Percentiles rank a stretch among this genome's conserved stretches.
phyloP scores from a whole-genome alignment of 1,139 yeast genomes.

The Candida smagusa region DNA sequence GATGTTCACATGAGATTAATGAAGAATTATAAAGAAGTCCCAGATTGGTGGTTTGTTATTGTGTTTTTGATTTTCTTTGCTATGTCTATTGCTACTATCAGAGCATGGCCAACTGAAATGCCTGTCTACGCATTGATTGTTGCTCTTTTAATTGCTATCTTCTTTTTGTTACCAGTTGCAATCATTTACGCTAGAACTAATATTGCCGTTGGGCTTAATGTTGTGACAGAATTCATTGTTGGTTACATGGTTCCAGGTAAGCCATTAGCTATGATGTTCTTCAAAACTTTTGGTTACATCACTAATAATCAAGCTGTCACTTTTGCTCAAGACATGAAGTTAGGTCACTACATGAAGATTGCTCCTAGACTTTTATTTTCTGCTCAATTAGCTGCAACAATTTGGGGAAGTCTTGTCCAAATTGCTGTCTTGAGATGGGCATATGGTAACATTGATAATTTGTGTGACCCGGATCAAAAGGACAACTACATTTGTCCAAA shows the following conservation, averaged over 20 bases:
- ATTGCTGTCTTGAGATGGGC: conserved; percentile 46
- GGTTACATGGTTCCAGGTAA: conserved; percentile 49
- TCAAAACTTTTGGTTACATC: conserved; percentile 47
- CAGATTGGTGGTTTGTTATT: conserved; percentile 63
- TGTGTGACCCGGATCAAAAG: conserved; percentile 46
- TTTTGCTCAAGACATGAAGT: conserved; percentile 51
- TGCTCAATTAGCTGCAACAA: conserved; percentile 44
- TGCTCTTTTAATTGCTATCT: conserved; percentile 38
- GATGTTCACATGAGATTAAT: conserved; percentile 40
- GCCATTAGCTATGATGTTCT: conserved; percentile 47
- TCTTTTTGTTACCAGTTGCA: conserved; percentile 43
- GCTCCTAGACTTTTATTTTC: conserved; percentile 45
- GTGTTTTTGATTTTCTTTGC: conserved; percentile 40
- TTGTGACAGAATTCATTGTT: conserved; percentile 42
- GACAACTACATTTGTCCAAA: conserved; percentile 39
- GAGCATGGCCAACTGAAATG: conserved; percentile 40
- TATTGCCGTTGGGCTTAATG: conserved; percentile 45
- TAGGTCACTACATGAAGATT: conserved; percentile 54
- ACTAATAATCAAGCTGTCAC: conserved; percentile 53
- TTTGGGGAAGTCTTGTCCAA: conserved; percentile 45
- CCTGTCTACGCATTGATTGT: conserved; percentile 38
- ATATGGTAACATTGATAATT: conserved; percentile 38
- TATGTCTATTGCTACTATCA: conserved; percentile 35
- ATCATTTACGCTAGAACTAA: conserved; percentile 41
- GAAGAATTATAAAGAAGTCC: conserved; percentile 52